Evolutionary conservation across 768 basidiomycete genomes (phyloP), one percentile per base, ranked within the genome.

Genomic region (Obba rivulosa): DNA sequence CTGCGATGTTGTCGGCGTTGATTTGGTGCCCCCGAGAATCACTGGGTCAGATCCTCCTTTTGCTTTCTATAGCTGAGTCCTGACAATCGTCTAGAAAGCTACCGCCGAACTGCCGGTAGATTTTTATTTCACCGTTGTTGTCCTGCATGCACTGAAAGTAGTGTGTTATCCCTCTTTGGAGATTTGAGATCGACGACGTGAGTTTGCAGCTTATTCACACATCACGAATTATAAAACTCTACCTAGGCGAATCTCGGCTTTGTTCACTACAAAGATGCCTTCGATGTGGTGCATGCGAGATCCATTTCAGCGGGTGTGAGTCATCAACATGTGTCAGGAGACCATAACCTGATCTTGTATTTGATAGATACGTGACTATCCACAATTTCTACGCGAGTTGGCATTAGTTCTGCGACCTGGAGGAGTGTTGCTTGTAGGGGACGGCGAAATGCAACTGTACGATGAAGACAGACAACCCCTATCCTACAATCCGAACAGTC

Each of bases 141-240:
- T 38, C 3, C 21, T 13, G 18, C 24, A 17, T 11, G 22, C 34
- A 31, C 23, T 41, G 21, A 36, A 35, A 21, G 14, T 18, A 31
- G 8, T 46, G 17, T 18, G 28, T 5, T 31, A 31, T 13, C 28
- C 13, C 5, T 31, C 28, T 13, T 31, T 13, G 13, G 13, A 65
- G 62, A 4, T 68, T 68, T 34, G 67, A 68, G 43, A 64, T 68
- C 42, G 67, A 68, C 45, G 66, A 68, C 48, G 66, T 68, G 46
- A 48, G 63, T 48, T 16, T n/a, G n/a, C 14, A 17, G 41, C 40
- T 23, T 24, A 18, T 23, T 40, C 23, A 4, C 10, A n/a, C 35
- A 20, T 23, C 20, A 10, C n/a, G 13, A 37, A 22, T 11, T 36
- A 36, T 5, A 37, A 48, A 28, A 20, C 8, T 45, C 22, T 37